phyloP scores from a whole-genome alignment of 495 filamentous ascomycete genomes.

The Penicillium dipodomyicola region DNA sequence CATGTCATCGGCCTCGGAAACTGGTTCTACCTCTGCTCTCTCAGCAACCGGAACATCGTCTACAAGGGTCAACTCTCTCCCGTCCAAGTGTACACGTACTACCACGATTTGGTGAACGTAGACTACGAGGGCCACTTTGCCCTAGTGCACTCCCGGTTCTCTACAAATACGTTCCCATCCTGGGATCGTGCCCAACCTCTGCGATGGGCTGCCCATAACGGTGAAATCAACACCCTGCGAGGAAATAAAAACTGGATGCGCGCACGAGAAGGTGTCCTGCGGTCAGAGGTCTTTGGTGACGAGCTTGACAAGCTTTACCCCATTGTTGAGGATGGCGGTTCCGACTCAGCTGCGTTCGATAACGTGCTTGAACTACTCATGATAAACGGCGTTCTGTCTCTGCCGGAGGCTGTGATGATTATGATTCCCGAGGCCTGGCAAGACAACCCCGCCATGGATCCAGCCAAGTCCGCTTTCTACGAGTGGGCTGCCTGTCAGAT shows the following conservation, averaged over 20 bases:
- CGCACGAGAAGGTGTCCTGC: constrained; percentile 92
- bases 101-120: constrained; percentile 93
- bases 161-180: constrained; percentile 97
- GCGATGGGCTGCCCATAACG: constrained; percentile 97
- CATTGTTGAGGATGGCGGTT: constrained; percentile 95
- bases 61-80: constrained; percentile 98
- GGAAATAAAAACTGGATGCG: constrained; percentile 99
- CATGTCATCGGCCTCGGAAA: constrained; percentile 94
- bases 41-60: constrained; percentile 98
- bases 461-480: constrained; percentile 96
- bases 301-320: constrained; percentile 91
- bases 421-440: constrained; percentile 99
- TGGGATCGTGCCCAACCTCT: constrained; percentile 98
- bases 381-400: constrained; percentile 94
- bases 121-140: constrained; percentile 99
- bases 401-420: constrained; percentile 97
- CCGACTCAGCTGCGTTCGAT: constrained; percentile 97
- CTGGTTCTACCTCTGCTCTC: constrained; percentile 98
- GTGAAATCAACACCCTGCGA: constrained; percentile 97
- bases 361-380: constrained; percentile 94
- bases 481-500: constrained; percentile 99
- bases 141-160: constrained; percentile 96
- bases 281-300: constrained; percentile 88
- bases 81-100: constrained; percentile 98
- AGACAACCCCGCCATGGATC: constrained; percentile 88